Evolutionary conservation across 1,284 basidiomycete genomes (phyloP), one percentile per base, ranked within the genome.

Genomic region (Fomitopsis palustris): DNA sequence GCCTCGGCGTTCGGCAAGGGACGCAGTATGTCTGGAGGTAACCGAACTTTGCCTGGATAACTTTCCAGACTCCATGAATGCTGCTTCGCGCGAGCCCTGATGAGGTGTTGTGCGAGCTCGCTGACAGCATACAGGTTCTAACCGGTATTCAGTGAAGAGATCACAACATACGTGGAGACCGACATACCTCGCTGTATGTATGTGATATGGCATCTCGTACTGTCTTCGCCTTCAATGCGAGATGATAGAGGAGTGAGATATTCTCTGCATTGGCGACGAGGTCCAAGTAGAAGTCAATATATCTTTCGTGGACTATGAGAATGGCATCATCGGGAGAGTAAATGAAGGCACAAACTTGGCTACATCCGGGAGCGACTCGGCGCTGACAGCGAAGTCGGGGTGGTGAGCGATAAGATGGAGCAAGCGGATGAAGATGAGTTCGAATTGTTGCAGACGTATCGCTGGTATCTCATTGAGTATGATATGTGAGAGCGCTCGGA

Each of bases 341-440:
- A 12, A 29, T 16, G 1, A 1, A 9, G 17, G 56, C 45, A 19
- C 45, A 55, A 69, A 90, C 88, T 87, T 90, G 4, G 88, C 84
- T 64, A 90, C 85, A 62, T 90, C 89, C 47, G 85, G 78, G 29
- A 94, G 71, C 33, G 84, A 84, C 53, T 88, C 86, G 43, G 84
- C 80, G 5, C 76, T 75, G 21, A 78, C 76, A 47, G 78, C 79
- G 68, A 95, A 95, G 73, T 99, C 96, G 1, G 96, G 96, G 74
- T 99, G 96, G 70, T 97, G 95, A 0, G 95, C 92, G 2, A 99
- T 79, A 0, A 96, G 73, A 69, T 96, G 92, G 5, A 99, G 78
- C 16, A 98, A 75, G 4, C 95, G 87, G 33, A 95, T 85, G 66
- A 98, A 92, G 1, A 90, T 84, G 59, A 89, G 77, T 70, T 98